These are phyloP conservation scores for Setaria italica DNA, from an alignment of 202 grass and related monocot species.

Conservation along the genomic window DNA sequence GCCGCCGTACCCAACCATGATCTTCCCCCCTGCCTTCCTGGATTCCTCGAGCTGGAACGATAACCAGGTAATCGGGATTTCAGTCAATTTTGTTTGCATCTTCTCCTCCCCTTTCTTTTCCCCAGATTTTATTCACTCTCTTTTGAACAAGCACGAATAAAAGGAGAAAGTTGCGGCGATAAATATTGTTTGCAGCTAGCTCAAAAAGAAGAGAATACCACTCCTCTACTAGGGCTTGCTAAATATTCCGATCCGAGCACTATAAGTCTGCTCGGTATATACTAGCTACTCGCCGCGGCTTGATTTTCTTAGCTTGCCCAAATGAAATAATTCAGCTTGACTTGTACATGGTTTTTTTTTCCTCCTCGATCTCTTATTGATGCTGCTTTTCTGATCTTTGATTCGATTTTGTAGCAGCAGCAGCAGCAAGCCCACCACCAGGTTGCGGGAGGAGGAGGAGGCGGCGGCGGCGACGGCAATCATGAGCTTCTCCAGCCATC, in stretches of 20 bases:
- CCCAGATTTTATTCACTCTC: constrained; percentile 60
- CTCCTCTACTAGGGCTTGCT: constrained; percentile 31
- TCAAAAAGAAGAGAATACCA: constrained; percentile 48
- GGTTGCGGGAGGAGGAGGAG: neutral
- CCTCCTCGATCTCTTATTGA: neutral
- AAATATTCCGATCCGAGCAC: constrained; percentile 54
- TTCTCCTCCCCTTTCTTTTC: constrained; percentile 41
- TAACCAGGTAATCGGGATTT: constrained; percentile 74
- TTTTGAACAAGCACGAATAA: constrained; percentile 51
- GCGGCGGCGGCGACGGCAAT: constrained; percentile 14
- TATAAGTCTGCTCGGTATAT: constrained; percentile 40
- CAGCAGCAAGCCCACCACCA: constrained; percentile 62
- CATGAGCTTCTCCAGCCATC: constrained; percentile 52
- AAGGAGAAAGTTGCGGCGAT: constrained; percentile 43
- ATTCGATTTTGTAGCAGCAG: constrained; percentile 54
- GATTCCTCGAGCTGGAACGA: constrained; percentile 89
- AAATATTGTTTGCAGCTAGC: constrained; percentile 36
- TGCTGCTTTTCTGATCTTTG: constrained; percentile 26
- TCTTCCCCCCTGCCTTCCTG: constrained; percentile 75
- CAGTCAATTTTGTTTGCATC: constrained; percentile 34
- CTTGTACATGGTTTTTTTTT: constrained; percentile 7
- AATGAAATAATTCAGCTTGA: neutral
- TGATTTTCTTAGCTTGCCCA: neutral
- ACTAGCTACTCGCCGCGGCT: neutral
- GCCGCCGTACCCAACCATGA: constrained; percentile 48